These are phyloP conservation scores for Cryphonectria radicalis DNA, from an alignment of 2,329 filamentous ascomycete genomes.

Conservation along the genomic window DNA sequence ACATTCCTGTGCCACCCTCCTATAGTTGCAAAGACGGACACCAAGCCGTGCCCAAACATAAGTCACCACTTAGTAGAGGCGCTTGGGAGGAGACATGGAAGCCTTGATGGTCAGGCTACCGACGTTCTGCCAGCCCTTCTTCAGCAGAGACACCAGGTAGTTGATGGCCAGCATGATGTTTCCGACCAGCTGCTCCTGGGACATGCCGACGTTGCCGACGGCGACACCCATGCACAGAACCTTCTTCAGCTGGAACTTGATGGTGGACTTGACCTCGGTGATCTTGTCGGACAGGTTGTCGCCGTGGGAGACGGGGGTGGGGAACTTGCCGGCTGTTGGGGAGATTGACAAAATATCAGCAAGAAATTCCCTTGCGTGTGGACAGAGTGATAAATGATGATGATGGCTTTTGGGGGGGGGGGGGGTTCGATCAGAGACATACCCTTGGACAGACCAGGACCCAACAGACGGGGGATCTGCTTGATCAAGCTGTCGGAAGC, in stretches of 20 bases:
- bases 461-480: slow-evolving; percentile 99
- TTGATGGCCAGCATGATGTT: slow-evolving; percentile 99
- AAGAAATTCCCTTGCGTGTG: neutral
- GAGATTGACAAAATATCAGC: neutral
- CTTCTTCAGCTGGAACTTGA: slow-evolving; percentile 99
- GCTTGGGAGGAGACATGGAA: slow-evolving; percentile 98
- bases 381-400: neutral
- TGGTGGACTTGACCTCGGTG: slow-evolving; percentile 99
- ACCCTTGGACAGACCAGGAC: slow-evolving; percentile 97
- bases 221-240: slow-evolving; percentile 99
- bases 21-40: slow-evolving; percentile 25
- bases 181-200: slow-evolving; percentile 89
- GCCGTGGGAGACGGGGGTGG: slow-evolving; percentile 93
- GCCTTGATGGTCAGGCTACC: slow-evolving; percentile 99
- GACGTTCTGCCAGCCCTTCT: slow-evolving; percentile 99
- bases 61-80: slow-evolving; percentile 76
- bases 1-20: slow-evolving; percentile 12
- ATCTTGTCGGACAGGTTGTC: slow-evolving; percentile 95
- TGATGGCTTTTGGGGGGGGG: neutral
- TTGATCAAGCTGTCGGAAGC: slow-evolving; percentile 98
- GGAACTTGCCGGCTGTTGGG: slow-evolving; percentile 92
- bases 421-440: slow-evolving; percentile 31
- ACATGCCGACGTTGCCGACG: slow-evolving; percentile 98
- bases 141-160: slow-evolving; percentile 98
- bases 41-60: neutral